These are phyloP conservation scores for Apium graveolens DNA, from an alignment of 129 eudicot genomes.

Conservation along the genomic window DNA sequence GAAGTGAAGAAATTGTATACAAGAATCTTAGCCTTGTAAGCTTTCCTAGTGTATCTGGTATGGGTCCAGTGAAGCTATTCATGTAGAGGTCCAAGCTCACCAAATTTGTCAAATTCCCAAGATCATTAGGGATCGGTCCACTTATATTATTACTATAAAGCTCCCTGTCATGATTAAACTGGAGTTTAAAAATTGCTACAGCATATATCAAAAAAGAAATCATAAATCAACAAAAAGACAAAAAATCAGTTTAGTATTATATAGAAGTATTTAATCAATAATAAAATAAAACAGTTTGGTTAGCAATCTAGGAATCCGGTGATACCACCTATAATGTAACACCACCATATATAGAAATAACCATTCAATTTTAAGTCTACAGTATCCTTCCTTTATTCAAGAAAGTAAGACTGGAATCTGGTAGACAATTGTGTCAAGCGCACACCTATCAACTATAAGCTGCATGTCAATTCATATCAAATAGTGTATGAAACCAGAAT, in stretches of 20 bases:
- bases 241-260: background rate
- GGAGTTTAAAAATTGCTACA: background rate
- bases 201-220: background rate
- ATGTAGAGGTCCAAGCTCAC: slow-evolving; percentile 92
- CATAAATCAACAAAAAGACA: background rate
- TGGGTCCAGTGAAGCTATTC: slow-evolving; percentile 72
- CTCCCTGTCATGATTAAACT: slow-evolving; percentile 44
- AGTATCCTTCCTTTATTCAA: background rate
- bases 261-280: too few species aligned
- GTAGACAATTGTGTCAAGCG: background rate
- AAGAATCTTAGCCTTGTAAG: slow-evolving; percentile 66
- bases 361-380: background rate
- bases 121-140: slow-evolving; percentile 75
- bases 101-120: slow-evolving; percentile 79
- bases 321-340: background rate
- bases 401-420: background rate
- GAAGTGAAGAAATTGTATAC: slow-evolving; percentile 17
- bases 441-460: background rate
- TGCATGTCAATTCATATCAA: background rate
- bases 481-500: too few species aligned
- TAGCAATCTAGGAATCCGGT: background rate
- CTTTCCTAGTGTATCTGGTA: slow-evolving; percentile 74
- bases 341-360: background rate
- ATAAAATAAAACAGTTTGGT: background rate
- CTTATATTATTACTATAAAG: slow-evolving; percentile 77